Evolutionary conservation across 2,329 filamentous ascomycete genomes (phyloP), one percentile per base, ranked within the genome.

Genomic region (Neocucurbitaria cava): DNA sequence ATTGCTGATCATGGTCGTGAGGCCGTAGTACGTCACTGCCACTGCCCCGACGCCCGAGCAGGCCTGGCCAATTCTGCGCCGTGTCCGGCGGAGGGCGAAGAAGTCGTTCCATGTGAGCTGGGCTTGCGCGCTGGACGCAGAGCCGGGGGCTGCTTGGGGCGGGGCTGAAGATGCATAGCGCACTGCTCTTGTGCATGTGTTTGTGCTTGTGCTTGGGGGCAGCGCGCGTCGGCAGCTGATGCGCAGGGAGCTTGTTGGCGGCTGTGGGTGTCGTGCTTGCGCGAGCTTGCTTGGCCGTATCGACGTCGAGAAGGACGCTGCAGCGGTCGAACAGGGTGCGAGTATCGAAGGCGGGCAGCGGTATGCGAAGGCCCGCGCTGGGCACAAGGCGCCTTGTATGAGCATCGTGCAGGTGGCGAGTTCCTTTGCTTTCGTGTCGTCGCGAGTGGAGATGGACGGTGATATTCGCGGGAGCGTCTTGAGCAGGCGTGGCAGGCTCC

Each of bases 11-110:
- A 96, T 83, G 30, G 91, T 62, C n/a, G 86, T 77, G 1, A 87
- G 85, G 15, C 89, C 88, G 1, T 77, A 80, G 2, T 83, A 80
- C 1, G 90, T 89, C 54, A 85, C 86, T 11, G 81, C 78, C 5
- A 88, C 61, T 38, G 88, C 88, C 30, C 85, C 86, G 30, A 86
- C 74, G 47, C 92, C 81, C 42, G 90, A 94, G 61, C 92, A 92
- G 45, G 84, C 85, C 33, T 96, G 85, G 73, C 94, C 92, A 80
- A 93, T 90, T 68, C 90, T 87, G 56, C 94, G 89, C 51, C 94
- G 90, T 56, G 88, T 89, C 68, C 92, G 90, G 70, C 94, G 92
- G 56, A 98, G 88, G 73, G 87, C 86, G 82, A 98, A 96, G 82
- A 96, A 98, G 47, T 87, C 87, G 80, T 97, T 89, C 94, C 94